Evolutionary conservation across 2,329 filamentous ascomycete species (phyloP), one percentile per base, ranked within the genome.

Genomic region (Sphaerulina populicola): DNA sequence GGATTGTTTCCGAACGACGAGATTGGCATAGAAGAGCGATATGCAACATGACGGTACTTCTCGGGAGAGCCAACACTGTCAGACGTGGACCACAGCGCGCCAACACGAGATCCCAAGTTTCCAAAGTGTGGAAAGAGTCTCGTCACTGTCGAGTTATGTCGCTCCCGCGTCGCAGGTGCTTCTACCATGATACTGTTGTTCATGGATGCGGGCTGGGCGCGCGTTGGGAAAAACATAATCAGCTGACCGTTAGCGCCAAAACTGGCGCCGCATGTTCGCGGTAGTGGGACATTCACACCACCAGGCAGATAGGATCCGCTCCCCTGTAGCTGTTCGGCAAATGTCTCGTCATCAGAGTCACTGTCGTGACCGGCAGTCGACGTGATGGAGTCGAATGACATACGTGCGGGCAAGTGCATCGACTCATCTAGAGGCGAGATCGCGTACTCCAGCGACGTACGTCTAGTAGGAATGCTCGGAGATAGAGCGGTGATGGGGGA

Each of bases 311-410:
- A 71, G 15, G 75, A 66, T 51, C 77, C 76, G 51, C 76, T 72
- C 27, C 68, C 74, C 54, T 59, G 50, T 56, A 74, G 73, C 15
- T 56, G 57, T 6, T 60, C 58, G 10, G 58, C 60, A 47, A 66
- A 96, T 58, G 87, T 91, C 57, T 93, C 88, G 51, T 86, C 85
- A 29, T 69, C 72, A 35, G 74, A 66, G 48, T 66, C 64, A 45
- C 62, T 62, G 37, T 64, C 62, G 49, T 60, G 52, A 23, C 52
- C 62, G 35, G 42, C 66, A 65, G 44, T 72, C 66, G 50, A 70
- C 57, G 11, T 72, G 67, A 40, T 70, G 69, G 55, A 73, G 57
- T 54, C 70, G 67, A 57, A 71, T 61, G 48, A 80, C 6, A 86
- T 82, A 57, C 83, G 79, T 9, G 84, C 80, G 41, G 73, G 69